A percentile compares a stretch with the other conserved stretches of the same genome.
phyloP scores from a whole-genome alignment of 306 rosid species.

The Nissolia schottii region DNA sequence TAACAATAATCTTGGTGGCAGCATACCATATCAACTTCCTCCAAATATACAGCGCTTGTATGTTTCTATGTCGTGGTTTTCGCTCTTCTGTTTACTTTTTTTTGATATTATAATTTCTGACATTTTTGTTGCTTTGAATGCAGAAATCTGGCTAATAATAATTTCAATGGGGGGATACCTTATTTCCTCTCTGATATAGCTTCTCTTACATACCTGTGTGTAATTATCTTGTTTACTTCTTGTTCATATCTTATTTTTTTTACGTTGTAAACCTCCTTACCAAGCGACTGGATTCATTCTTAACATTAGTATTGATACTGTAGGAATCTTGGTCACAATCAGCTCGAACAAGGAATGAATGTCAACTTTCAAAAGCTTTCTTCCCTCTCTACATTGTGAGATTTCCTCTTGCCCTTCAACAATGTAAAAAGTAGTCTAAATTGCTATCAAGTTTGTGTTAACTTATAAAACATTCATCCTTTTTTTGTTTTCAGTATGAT shows the following conservation, averaged over 20 bases:
- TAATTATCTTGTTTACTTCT: conserved; percentile 26
- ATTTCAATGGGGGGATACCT: conserved; percentile 55
- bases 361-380: conserved; percentile 62
- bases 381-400: conserved; percentile 78
- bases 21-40: conserved; percentile 67
- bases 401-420: conserved; percentile 30
- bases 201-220: conserved; percentile 76
- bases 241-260: conserved; percentile 10
- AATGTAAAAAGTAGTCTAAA: neutral
- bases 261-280: conserved; percentile 8
- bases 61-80: conserved; percentile 36
- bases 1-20: conserved; percentile 58
- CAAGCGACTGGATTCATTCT: conserved; percentile 16
- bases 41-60: conserved; percentile 65
- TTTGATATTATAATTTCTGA: conserved; percentile 12
- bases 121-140: conserved; percentile 26
- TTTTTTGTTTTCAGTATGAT: neutral
- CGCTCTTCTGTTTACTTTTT: conserved; percentile 2
- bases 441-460: conserved; percentile 13
- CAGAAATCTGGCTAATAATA: conserved; percentile 79
- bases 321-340: conserved; percentile 86
- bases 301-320: conserved; percentile 28
- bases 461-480: conserved; percentile 1
- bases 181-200: conserved; percentile 52
- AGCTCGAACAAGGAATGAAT: conserved; percentile 53